Conservation (phyloP, 225 moss, liverwort and hornwort genomes). For the Physcomitrium patens region DNA sequence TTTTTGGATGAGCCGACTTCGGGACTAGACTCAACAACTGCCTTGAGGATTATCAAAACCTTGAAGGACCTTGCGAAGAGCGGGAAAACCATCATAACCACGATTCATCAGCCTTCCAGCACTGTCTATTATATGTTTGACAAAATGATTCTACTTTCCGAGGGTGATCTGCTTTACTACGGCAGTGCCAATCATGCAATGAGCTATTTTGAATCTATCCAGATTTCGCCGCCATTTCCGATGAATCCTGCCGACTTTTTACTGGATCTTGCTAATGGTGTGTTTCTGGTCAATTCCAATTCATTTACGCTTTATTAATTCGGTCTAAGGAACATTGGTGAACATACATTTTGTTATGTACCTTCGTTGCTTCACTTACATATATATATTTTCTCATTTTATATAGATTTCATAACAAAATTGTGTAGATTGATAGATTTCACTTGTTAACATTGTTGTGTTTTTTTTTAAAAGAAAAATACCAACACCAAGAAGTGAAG, state of each 20-base stretch:
- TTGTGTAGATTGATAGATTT: too few relatives aligned
- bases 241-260: constrained; percentile 66
- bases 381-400: too few relatives aligned
- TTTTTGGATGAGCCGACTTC: constrained; percentile 71
- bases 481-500: too few relatives aligned
- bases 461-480: too few relatives aligned
- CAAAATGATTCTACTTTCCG: constrained; percentile 59
- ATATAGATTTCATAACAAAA: too few relatives aligned
- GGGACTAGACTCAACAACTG: constrained; percentile 69
- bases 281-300: neutral
- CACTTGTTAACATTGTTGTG: too few relatives aligned
- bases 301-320: too few relatives aligned
- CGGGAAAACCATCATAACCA: constrained; percentile 60
- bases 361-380: too few relatives aligned
- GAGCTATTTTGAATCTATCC: constrained; percentile 50
- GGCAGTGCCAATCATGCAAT: constrained; percentile 41
- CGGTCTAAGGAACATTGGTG: too few relatives aligned
- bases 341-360: too few relatives aligned
- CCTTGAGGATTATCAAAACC: constrained; percentile 52
- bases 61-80: constrained; percentile 41
- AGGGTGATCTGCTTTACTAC: constrained; percentile 53
- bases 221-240: constrained; percentile 47
- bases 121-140: constrained; percentile 64
- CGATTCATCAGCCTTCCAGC: constrained; percentile 71
- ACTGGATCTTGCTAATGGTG: constrained; percentile 58